Conservation (phyloP, 2,329 filamentous ascomycete species). For the Ambrosiella beaveri region DNA sequence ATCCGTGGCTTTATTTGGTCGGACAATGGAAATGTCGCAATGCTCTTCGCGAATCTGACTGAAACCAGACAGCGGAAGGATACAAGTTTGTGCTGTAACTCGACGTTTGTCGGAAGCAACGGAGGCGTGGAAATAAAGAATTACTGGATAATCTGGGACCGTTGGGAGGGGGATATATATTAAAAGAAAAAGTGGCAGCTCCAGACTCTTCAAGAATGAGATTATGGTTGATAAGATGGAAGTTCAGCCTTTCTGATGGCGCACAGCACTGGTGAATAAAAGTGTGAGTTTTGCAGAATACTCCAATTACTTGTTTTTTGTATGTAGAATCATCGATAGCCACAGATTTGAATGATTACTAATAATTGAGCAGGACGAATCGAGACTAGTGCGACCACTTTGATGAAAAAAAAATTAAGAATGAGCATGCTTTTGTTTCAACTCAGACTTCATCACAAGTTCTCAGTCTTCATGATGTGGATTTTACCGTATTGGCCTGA, state of each 20-base stretch:
- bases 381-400: no score
- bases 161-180: neutral
- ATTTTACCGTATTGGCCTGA: neutral
- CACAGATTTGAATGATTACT: no score
- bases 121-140: neutral
- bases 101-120: no score
- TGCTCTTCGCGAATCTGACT: no score
- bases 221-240: neutral
- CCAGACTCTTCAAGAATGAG: neutral
- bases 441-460: neutral
- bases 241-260: slow-evolving; percentile 12
- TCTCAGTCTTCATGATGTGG: neutral
- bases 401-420: neutral
- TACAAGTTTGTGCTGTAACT: no score
- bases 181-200: slow-evolving; percentile 2
- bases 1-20: no score
- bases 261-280: slow-evolving; percentile 1
- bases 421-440: neutral
- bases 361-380: no score
- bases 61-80: no score
- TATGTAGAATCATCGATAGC: no score
- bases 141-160: neutral
- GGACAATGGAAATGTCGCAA: no score
- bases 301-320: neutral
- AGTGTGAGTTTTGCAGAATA: neutral